phyloP scores from a whole-genome alignment of 163 green algal species.

The Picocystis sp. region DNA sequence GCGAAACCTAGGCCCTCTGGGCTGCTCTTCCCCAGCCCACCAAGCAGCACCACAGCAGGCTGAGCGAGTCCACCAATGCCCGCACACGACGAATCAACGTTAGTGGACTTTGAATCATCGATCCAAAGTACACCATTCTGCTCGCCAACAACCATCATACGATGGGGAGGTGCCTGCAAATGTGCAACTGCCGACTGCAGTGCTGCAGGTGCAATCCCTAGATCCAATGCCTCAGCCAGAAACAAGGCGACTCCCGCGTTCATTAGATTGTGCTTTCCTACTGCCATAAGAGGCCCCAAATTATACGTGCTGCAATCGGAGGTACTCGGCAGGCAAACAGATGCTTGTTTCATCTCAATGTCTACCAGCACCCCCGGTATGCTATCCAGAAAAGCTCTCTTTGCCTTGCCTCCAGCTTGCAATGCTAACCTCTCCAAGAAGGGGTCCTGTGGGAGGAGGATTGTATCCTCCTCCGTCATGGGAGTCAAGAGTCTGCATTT shows the following conservation, averaged over 20 bases:
- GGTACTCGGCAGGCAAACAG: too few relatives aligned
- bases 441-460: conserved; percentile 19
- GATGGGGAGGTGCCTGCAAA: conserved; percentile 19
- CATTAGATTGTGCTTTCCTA: conserved; percentile 22
- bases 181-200: conserved; percentile 6
- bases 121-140: conserved; percentile 18
- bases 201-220: conserved; percentile 11
- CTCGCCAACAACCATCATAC: conserved; percentile 21
- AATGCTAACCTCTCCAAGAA: too few relatives aligned
- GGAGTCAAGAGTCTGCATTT: conserved; percentile 19
- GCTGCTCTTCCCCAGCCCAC: conserved; percentile 22
- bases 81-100: conserved; percentile 23
- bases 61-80: conserved; percentile 12
- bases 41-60: conserved; percentile 20
- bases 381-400: too few relatives aligned
- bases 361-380: too few relatives aligned
- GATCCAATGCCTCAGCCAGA: conserved; percentile 10
- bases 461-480: conserved; percentile 14
- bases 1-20: conserved; percentile 11
- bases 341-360: too few relatives aligned
- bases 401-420: too few relatives aligned
- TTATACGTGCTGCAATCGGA: background rate
- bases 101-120: conserved; percentile 33
- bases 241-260: conserved; percentile 20
- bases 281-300: conserved; percentile 7